A percentile compares a stretch with the other conserved stretches of the same genome.
phyloP scores from a whole-genome alignment of 768 basidiomycete genomes.

The Phylloporus scabripes region DNA sequence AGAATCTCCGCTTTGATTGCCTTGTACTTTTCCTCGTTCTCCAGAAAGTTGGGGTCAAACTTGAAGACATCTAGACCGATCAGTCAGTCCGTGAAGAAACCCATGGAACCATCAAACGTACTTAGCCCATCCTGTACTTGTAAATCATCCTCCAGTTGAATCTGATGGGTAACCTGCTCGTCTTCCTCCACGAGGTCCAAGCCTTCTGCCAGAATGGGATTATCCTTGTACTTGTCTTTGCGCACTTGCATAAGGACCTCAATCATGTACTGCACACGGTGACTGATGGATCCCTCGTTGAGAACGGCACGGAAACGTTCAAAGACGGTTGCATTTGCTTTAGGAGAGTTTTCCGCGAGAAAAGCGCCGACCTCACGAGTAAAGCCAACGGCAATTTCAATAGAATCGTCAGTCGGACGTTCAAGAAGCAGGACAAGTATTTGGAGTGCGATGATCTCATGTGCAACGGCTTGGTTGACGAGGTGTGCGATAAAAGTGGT shows the following conservation, averaged over 20 bases:
- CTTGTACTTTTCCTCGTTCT: slow-evolving; percentile 93
- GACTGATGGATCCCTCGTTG: slow-evolving; percentile 92
- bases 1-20: slow-evolving; percentile 90
- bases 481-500: slow-evolving; percentile 90
- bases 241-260: slow-evolving; percentile 98
- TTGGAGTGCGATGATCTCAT: slow-evolving; percentile 91
- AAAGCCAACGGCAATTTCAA: slow-evolving; percentile 97
- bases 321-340: slow-evolving; percentile 90
- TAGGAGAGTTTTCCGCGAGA: slow-evolving; percentile 88
- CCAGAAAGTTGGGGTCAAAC: slow-evolving; percentile 76
- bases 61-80: slow-evolving; percentile 82
- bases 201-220: slow-evolving; percentile 90
- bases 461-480: slow-evolving; percentile 89
- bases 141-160: slow-evolving; percentile 88
- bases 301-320: slow-evolving; percentile 96
- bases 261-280: slow-evolving; percentile 98
- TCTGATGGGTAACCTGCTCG: slow-evolving; percentile 93
- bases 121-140: slow-evolving; percentile 93
- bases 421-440: slow-evolving; percentile 95
- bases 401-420: slow-evolving; percentile 93
- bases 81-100: slow-evolving; percentile 6
- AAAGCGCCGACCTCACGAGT: slow-evolving; percentile 97
- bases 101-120: slow-evolving; percentile 39
- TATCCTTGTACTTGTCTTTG: slow-evolving; percentile 99
- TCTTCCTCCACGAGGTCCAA: slow-evolving; percentile 97